Evolutionary conservation across 2,329 filamentous ascomycete species (phyloP), one percentile per base, ranked within the genome.

Genomic region (Immersiporthe knoxdaviesiana): DNA sequence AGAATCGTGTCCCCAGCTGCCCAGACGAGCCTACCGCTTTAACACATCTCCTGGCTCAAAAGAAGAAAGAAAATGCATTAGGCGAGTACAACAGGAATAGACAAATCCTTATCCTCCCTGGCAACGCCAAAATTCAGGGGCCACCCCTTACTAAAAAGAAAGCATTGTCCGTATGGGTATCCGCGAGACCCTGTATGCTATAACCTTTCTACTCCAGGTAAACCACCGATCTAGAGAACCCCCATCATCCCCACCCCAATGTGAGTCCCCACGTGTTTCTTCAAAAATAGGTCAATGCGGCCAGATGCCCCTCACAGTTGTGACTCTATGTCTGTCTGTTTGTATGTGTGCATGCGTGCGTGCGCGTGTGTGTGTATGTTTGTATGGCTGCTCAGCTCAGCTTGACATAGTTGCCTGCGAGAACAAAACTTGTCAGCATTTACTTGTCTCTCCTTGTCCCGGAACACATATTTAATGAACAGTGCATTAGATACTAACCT

Each of bases 401-500:
- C 68, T 81, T 81, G 39, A 85, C 83, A 70, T 85, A 85, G 73
- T 85, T 84, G 59, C 81, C 80, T 83, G 63, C 12, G 24, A n/a
- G n/a, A 12, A 7, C 47, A 14, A 10, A 32, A n/a, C n/a, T n/a
- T 61, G 24, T 66, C 1, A 65, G 69, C 5, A 8, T 35, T 44
- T 18, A 35, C 16, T 11, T 16, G 3, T 60, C 24, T 24, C 21
- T n/a, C 18, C 4, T 60, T 8, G 10, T 18, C 18, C 10, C 39
- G 58, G n/a, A 5, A 1, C 3, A 14, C 18, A 37, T 50, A 16
- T 14, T 30, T 58, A 16, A 70, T 18, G 7, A 2, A 2, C 37
- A 39, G 11, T 35, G 35, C 6, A 39, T 39, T 39, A 32, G 27
- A 14, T 44, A 79, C 88, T 78, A 85, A 97, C 96, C 96, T 81